Base-by-base conservation (phyloP, 2,329 filamentous ascomycete species). In the Epichloe festucae region DNA sequence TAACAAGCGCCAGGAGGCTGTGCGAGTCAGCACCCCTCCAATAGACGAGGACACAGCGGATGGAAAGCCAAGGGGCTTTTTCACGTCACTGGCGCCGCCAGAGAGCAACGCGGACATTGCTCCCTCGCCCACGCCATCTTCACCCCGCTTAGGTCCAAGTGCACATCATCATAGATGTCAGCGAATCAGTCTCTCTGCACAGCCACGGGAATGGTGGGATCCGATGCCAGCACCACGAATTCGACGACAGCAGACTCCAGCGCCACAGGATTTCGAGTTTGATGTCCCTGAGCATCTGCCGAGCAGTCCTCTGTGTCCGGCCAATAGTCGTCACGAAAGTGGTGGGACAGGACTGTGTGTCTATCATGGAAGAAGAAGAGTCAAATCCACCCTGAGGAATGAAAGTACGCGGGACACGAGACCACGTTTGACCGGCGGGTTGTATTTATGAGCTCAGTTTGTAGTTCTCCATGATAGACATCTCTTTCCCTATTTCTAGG, bases 261-360 rank as follows among this genome's bases (percentile, higher is more conserved):
- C 17, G 10, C 15, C 50, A 8, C 52, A 50, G 21, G 49, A 54
- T 4, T 78, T 78, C 52, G 63, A 72, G 46, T 76, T 78, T 53
- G 67, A 76, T 46, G 55, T 77, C 11, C 73, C 74, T 2, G 73
- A 77, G 54, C 75, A 78, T 54, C 62, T 75, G 7, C 72, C 74
- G 35, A 72, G 55, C 52, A 77, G 74, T 57, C 74, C 74, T 15
- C 68, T 76, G 64, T 78, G 75, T 51, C 75, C 75, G 2, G 63
- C 73, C 8, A 75, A 77, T 58, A 61, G 61, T 43, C 70, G 65
- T 41, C 70, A 75, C 51, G 59, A 59, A 49, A 69, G 68, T 14
- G 66, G 70, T n/a, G 73, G 74, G 4, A 70, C 65, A 5, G 74
- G 72, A 0, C 53, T 77, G 3, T 78, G 75, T 51, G 73, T 78